These are phyloP conservation scores for Solanum hybrid DNA, from an alignment of 305 asterid genomes.

Conservation along the genomic window DNA sequence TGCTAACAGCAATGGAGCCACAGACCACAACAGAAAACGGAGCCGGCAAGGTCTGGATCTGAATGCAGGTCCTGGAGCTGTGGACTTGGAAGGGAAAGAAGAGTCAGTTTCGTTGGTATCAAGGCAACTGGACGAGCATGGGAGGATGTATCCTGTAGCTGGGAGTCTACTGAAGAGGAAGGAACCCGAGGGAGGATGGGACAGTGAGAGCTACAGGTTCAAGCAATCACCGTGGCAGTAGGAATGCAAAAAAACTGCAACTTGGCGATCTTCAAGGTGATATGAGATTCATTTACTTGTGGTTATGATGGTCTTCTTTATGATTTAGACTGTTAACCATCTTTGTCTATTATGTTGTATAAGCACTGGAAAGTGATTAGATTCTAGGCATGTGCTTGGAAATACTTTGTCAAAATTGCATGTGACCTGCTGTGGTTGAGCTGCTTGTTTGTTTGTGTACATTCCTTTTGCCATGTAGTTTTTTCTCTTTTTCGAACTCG, in stretches of 20 bases:
- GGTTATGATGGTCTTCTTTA: background rate
- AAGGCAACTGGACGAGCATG: conserved; percentile 38
- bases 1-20: conserved; percentile 15
- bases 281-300: background rate
- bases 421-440: conserved; percentile 1
- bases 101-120: conserved; percentile 19
- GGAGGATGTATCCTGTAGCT: conserved; percentile 28
- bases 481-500: background rate
- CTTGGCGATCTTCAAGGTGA: background rate
- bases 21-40: conserved; percentile 36
- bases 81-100: conserved; percentile 36
- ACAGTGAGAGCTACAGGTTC: conserved; percentile 33
- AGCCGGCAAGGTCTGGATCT: conserved; percentile 44
- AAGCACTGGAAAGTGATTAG: background rate
- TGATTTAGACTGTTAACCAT: background rate
- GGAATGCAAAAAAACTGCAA: conserved; percentile 7
- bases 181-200: conserved; percentile 54
- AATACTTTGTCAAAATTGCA: background rate
- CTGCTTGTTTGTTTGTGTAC: background rate
- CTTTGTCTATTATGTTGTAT: background rate
- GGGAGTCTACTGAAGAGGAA: conserved; percentile 42
- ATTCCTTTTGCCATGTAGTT: background rate
- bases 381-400: background rate
- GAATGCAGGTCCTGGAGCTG: conserved; percentile 42
- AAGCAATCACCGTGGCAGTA: conserved; percentile 49